phyloP scores from a whole-genome alignment of 768 basidiomycete species.

The Bullera alba region DNA sequence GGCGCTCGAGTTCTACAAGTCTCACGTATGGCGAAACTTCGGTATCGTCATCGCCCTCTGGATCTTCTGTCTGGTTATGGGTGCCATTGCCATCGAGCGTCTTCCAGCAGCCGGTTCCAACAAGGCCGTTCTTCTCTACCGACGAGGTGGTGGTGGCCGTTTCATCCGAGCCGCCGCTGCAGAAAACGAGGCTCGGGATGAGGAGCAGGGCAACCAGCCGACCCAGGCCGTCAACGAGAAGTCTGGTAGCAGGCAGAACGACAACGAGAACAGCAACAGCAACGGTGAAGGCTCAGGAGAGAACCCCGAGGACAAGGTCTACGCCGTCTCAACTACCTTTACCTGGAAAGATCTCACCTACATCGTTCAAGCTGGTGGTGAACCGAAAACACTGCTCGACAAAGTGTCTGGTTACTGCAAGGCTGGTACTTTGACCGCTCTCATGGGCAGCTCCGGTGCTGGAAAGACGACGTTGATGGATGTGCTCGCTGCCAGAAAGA shows the following conservation, averaged over 20 bases:
- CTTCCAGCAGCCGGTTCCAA: slow-evolving; percentile 33
- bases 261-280: neutral
- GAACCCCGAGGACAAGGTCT: slow-evolving; percentile 23
- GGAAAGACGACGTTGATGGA: slow-evolving; percentile 40
- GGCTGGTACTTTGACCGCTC: slow-evolving; percentile 72
- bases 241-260: neutral
- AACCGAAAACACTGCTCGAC: slow-evolving; percentile 53
- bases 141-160: slow-evolving; percentile 31
- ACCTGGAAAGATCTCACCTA: slow-evolving; percentile 45
- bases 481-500: slow-evolving; percentile 32
- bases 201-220: slow-evolving; percentile 17
- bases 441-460: slow-evolving; percentile 60
- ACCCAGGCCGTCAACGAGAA: slow-evolving; percentile 26
- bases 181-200: slow-evolving; percentile 27
- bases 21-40: slow-evolving; percentile 36
- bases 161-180: slow-evolving; percentile 40
- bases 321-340: slow-evolving; percentile 21
- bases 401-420: slow-evolving; percentile 72
- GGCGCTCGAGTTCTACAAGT: slow-evolving; percentile 15
- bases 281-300: neutral
- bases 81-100: slow-evolving; percentile 38
- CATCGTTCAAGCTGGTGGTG: slow-evolving; percentile 24
- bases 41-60: slow-evolving; percentile 27
- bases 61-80: slow-evolving; percentile 37
- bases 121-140: slow-evolving; percentile 32